Base-by-base conservation (phyloP, 148 eudicot species). In the Agrostemma githago region DNA sequence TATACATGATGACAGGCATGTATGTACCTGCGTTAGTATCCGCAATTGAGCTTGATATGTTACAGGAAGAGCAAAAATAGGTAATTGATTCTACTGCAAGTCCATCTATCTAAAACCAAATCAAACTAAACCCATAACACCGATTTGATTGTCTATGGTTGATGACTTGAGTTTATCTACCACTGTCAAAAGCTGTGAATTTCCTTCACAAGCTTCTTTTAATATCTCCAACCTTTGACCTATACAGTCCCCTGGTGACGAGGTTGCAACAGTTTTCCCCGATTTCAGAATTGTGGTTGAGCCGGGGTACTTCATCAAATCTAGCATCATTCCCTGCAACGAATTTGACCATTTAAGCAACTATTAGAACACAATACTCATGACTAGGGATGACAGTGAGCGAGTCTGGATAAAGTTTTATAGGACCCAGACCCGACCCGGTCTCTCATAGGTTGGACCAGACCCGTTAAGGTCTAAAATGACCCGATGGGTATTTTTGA, bases 121-220 rank as follows among this genome's bases (percentile, higher is more conserved):
- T 5, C 40, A 34, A 63, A 3, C 42, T 58, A 38, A 37, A 26
- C 41, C 61, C 34, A 60, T 9, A 14, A 70, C 38, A 48, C 37
- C 64, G 63, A 43, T 15, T 66, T 10, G 73, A 46, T 66, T 71
- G 5, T 60, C 66, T 66, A 14, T 43, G 16, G 75, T 72, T 60
- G 77, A 77, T 66, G 79, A 69, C 67, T 77, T 68, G 56, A 89
- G 87, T 58, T 82, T 84, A 73, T 85, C 90, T 37, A 88, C 89
- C 57, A 77, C 78, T 42, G 62, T 72, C 77, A 88, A 71, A 40
- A 88, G 89, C 51, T 86, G 84, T 43, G 85, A 84, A 72, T 82
- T 88, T 73, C 90, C 88, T 58, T 84, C 90, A 77, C 95, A 92
- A 12, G 83, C 87, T 69, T 85, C 88, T 67, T 41, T 77, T 74